A percentile compares a stretch with the other conserved stretches of the same genome.
phyloP scores from a whole-genome alignment of 192 early-diverging fungal species.

The Gryganskiella cystojenkinii region DNA sequence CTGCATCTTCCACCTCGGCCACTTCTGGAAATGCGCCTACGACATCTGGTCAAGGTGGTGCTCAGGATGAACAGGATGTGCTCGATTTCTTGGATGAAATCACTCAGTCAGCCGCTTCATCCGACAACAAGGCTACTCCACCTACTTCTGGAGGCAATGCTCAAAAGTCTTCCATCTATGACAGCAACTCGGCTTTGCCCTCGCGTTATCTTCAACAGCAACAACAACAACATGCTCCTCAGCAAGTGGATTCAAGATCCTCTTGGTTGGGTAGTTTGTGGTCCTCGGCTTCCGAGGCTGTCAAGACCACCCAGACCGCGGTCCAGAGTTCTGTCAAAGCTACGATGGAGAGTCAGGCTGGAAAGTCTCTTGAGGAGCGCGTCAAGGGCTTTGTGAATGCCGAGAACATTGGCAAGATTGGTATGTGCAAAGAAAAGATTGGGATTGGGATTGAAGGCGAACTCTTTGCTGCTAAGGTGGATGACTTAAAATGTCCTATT shows the following conservation, averaged over 20 bases:
- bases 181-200: slow-evolving; percentile 15
- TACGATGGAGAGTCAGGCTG: slow-evolving; percentile 58
- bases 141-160: slow-evolving; percentile 47
- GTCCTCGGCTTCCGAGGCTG: slow-evolving; percentile 65
- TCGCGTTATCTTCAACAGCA: slow-evolving; percentile 25
- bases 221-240: slow-evolving; percentile 28
- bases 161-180: slow-evolving; percentile 28
- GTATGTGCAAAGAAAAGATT: slow-evolving; percentile 28
- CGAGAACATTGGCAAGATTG: slow-evolving; percentile 69
- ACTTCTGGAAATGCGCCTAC: neutral
- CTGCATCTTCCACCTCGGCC: slow-evolving; percentile 9
- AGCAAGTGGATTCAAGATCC: slow-evolving; percentile 20
- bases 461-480: slow-evolving; percentile 1
- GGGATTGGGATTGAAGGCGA: too few species aligned
- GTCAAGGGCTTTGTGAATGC: slow-evolving; percentile 66
- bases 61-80: slow-evolving; percentile 54
- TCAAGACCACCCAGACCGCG: slow-evolving; percentile 63
- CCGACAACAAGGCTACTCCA: slow-evolving; percentile 35
- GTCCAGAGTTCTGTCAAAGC: slow-evolving; percentile 64
- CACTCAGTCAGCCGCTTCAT: slow-evolving; percentile 46
- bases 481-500: too few species aligned
- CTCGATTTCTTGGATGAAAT: slow-evolving; percentile 60
- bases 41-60: neutral
- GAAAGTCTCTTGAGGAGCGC: slow-evolving; percentile 60
- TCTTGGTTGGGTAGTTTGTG: slow-evolving; percentile 63